Base-by-base conservation (phyloP, 345 rosid genomes). In the Lepidium aucheri region DNA sequence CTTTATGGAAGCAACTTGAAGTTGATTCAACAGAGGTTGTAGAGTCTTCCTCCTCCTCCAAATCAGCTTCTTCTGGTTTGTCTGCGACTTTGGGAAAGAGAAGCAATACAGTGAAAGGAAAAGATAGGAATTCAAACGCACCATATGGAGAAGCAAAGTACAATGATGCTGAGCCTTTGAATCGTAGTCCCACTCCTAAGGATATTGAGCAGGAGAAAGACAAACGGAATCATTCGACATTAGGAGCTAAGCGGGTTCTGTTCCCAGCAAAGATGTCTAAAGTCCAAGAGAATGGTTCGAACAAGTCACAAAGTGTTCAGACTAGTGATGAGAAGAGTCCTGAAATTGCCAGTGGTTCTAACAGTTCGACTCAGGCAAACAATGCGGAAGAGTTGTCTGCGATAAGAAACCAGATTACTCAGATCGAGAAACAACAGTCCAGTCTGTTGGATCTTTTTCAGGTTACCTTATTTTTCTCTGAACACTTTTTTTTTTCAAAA, bases 391-490 rank as follows among this genome's bases (percentile, higher is more conserved):
- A 90, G 70, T 60, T 94, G 70, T 77, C 79, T 40, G 32, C 79
- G 76, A 87, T 94, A 64, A 83, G 68, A 67, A 72, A 78, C 67
- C 97, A 94, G 68, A 89, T 94, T 59, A 75, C 84, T 60, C 92
- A 83, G 81, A 94, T 94, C 58, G 97, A 94, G 64, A 77, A 84
- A 73, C 99, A 85, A 76, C 97, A 94, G 67, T 83, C 92, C 13
- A 78, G 82, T 82, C 83, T 94, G 33, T 65, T 86, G 12, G 76
- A 78, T 71, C 89, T 88, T 58, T 90, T 94, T 38, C 97, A 91
- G 94, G 98, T 88, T 67, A 61, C 36, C 49, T 52, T 63, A 7
- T 15, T 58, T 3, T 44, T 28, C 24, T 33, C 8, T 13, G 24
- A 51, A 24, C 12, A 5, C 55, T 20, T 9, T n/a, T 15, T 28